These are phyloP conservation scores for Echium plantagineum DNA, from an alignment of 257 asterid genomes.

Conservation along the genomic window DNA sequence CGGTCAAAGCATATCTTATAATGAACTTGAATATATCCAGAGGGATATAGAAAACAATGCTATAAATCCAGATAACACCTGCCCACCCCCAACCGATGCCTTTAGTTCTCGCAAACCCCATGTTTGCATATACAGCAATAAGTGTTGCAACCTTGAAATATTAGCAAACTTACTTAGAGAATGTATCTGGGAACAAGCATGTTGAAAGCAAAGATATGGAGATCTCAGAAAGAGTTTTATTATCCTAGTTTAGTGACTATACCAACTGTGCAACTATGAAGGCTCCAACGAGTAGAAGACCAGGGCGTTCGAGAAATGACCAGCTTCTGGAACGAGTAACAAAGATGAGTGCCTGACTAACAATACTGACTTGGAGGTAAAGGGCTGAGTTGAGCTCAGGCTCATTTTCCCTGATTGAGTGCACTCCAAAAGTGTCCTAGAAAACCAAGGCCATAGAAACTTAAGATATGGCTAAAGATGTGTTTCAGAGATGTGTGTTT, in stretches of 20 bases:
- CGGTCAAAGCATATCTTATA: conserved; percentile 68
- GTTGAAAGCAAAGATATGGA: neutral
- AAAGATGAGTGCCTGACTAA: conserved; percentile 90
- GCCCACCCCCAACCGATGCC: conserved; percentile 99
- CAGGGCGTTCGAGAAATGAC: conserved; percentile 86
- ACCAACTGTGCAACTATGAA: conserved; percentile 82
- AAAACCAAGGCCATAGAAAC: neutral
- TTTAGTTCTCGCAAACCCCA: conserved; percentile 73
- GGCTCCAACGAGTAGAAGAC: conserved; percentile 49
- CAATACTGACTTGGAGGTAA: conserved; percentile 93
- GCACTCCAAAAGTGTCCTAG: conserved; percentile 78
- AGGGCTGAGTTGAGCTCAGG: conserved; percentile 78
- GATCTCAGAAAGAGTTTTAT: neutral
- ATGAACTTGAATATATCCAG: conserved; percentile 76
- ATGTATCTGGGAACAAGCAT: neutral
- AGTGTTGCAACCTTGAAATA: conserved; percentile 63
- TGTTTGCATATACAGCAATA: conserved; percentile 88
- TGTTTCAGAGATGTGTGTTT: neutral
- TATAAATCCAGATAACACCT: conserved; percentile 85
- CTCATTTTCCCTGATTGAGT: conserved; percentile 32
- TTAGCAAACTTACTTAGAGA: neutral
- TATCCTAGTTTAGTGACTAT: conserved; percentile 6
- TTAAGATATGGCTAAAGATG: neutral
- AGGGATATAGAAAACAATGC: conserved; percentile 57
- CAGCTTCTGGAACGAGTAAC: conserved; percentile 90